A percentile compares a stretch with the other conserved stretches of the same genome.
Evolutionary conservation across 805 yeast species (phyloP).

Genomic region (Pichia occidentalis): DNA sequence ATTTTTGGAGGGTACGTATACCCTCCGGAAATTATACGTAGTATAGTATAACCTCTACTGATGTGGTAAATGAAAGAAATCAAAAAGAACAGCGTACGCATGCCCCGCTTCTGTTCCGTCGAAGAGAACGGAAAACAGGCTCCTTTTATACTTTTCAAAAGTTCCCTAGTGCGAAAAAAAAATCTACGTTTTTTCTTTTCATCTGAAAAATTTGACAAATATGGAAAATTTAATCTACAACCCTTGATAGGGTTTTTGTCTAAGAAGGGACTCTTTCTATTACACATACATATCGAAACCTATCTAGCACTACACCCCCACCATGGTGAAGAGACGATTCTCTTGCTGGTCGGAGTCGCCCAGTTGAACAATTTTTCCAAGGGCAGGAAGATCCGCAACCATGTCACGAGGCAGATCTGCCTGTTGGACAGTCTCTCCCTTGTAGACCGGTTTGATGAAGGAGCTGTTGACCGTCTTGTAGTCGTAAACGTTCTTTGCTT

Average conservation of each 20-base stretch:
- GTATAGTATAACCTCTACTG: slow-evolving; percentile 83
- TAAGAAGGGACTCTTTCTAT: too few species aligned
- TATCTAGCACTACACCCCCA: slow-evolving; percentile 18
- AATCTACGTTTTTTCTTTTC: neutral
- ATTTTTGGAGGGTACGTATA: slow-evolving; percentile 21
- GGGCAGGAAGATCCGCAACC: slow-evolving; percentile 10
- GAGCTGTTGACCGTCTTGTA: slow-evolving; percentile 44
- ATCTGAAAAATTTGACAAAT: too few species aligned
- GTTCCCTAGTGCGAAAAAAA: neutral
- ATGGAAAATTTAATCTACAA: too few species aligned
- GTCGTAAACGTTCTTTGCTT: slow-evolving; percentile 48
- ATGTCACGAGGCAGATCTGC: neutral
- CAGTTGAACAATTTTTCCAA: slow-evolving; percentile 25
- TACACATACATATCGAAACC: neutral
- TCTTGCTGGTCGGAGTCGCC: slow-evolving; percentile 30
- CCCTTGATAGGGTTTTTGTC: too few species aligned
- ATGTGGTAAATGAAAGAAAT: slow-evolving; percentile 39
- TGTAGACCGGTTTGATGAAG: slow-evolving; percentile 42
- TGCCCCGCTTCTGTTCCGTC: too few species aligned
- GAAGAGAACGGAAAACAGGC: neutral
- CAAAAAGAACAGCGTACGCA: too few species aligned
- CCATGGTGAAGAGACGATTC: slow-evolving; percentile 24
- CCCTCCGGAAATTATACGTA: slow-evolving; percentile 40
- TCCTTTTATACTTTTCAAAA: slow-evolving; percentile 15
- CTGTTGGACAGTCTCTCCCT: slow-evolving; percentile 11